Conservation (phyloP, 805 yeast genomes). For the Yarrowia osloensis region DNA sequence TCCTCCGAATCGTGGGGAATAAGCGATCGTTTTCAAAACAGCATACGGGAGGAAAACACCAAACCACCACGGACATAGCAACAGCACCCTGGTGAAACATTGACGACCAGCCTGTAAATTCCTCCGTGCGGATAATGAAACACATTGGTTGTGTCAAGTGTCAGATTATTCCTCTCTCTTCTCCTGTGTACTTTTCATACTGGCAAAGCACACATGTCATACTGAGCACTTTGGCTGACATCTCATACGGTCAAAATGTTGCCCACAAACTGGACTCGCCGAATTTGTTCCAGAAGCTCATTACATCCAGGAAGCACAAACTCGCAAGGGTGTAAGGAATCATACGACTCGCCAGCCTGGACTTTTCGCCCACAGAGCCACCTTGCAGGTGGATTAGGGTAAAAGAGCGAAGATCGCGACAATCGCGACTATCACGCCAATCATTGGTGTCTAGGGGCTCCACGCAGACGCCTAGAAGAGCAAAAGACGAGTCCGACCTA, state of each 20-base stretch:
- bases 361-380: neutral
- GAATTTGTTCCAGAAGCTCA: neutral
- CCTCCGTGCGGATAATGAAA: no score
- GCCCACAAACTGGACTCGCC: no score
- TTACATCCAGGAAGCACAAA: neutral
- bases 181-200: no score
- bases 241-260: no score
- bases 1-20: constrained; percentile 3
- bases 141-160: no score
- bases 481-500: neutral
- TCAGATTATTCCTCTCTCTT: no score
- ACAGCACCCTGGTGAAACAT: no score
- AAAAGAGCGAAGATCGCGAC: neutral
- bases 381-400: constrained; percentile 14
- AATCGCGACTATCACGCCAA: constrained; percentile 12
- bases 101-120: no score
- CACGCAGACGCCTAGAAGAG: neutral
- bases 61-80: no score
- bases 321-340: neutral
- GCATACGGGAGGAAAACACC: neutral
- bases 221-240: no score
- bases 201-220: no score
- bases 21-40: constrained; percentile 10
- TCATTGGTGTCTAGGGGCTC: constrained; percentile 12
- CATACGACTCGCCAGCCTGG: neutral